Conservation (phyloP, 2,329 filamentous ascomycete genomes). For the Colletotrichum neosansevieriae region DNA sequence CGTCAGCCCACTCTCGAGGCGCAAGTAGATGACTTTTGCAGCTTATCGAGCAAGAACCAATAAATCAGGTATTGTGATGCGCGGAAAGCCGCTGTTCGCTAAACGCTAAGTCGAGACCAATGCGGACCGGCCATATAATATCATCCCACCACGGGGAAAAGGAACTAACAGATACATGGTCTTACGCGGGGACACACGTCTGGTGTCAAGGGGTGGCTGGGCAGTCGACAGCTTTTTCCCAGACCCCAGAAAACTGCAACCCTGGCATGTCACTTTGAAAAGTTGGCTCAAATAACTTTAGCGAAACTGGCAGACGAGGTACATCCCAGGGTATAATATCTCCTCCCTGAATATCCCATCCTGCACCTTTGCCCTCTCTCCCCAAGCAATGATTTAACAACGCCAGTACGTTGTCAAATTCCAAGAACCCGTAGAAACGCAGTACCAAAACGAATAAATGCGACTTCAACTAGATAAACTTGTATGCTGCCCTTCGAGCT, state of each 20-base stretch:
- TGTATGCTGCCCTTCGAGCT: neutral
- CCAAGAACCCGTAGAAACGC: conserved; percentile 27
- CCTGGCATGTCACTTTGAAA: neutral
- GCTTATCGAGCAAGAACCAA: too few relatives aligned
- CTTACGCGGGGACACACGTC: conserved; percentile 3
- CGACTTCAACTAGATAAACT: conserved; percentile 3
- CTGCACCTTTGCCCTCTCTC: conserved; percentile 18
- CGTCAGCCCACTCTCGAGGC: conserved; percentile 4
- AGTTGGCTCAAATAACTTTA: conserved; percentile 11
- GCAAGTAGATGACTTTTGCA: too few relatives aligned
- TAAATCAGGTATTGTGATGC: too few relatives aligned
- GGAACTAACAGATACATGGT: neutral
- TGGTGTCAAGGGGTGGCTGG: neutral
- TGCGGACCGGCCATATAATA: neutral
- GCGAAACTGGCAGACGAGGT: conserved; percentile 29
- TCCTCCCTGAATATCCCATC: conserved; percentile 29
- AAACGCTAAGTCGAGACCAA: neutral
- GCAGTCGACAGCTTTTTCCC: neutral
- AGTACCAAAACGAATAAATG: conserved; percentile 13
- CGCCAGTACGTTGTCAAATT: conserved; percentile 16
- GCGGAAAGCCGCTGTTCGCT: neutral
- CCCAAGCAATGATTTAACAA: conserved; percentile 23
- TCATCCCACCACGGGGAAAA: conserved; percentile 18
- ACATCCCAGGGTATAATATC: conserved; percentile 35
- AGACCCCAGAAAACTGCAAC: neutral